Conservation (phyloP, 2,329 filamentous ascomycete species). For the Stenocarpella maydis region DNA sequence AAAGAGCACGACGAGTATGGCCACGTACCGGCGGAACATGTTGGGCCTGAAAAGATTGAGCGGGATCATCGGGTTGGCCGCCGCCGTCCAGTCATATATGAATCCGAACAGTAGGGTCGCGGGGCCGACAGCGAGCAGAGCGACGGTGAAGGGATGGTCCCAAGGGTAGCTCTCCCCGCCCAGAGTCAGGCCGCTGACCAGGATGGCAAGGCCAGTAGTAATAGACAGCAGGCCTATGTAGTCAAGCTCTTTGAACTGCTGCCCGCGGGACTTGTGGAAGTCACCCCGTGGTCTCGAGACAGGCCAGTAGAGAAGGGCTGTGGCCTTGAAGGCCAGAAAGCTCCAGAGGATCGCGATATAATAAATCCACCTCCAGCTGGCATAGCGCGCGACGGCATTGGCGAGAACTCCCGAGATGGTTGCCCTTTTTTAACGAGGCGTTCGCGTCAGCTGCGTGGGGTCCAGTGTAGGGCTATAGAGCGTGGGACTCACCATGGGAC, state of each 20-base stretch:
- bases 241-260: slow-evolving; percentile 28
- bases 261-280: slow-evolving; percentile 25
- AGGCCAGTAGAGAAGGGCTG: slow-evolving; percentile 24
- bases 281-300: slow-evolving; percentile 22
- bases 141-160: slow-evolving; percentile 1
- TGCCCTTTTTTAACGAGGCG: background rate
- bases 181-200: slow-evolving; percentile 19
- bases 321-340: slow-evolving; percentile 26
- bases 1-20: slow-evolving; percentile 25
- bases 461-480: too few species aligned
- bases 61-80: slow-evolving; percentile 23
- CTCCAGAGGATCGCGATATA: slow-evolving; percentile 26
- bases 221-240: slow-evolving; percentile 19
- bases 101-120: background rate
- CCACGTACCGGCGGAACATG: slow-evolving; percentile 22
- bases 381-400: slow-evolving; percentile 17
- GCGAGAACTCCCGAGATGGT: background rate
- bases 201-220: slow-evolving; percentile 7
- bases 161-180: slow-evolving; percentile 19
- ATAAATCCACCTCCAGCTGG: slow-evolving; percentile 31
- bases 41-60: slow-evolving; percentile 22
- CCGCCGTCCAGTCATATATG: slow-evolving; percentile 25
- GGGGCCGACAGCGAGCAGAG: background rate
- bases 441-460: background rate
- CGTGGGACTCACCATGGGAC: slow-evolving; percentile 7